These are phyloP conservation scores for Flaveria bidentis DNA, from an alignment of 129 eudicot species.

Conservation along the genomic window DNA sequence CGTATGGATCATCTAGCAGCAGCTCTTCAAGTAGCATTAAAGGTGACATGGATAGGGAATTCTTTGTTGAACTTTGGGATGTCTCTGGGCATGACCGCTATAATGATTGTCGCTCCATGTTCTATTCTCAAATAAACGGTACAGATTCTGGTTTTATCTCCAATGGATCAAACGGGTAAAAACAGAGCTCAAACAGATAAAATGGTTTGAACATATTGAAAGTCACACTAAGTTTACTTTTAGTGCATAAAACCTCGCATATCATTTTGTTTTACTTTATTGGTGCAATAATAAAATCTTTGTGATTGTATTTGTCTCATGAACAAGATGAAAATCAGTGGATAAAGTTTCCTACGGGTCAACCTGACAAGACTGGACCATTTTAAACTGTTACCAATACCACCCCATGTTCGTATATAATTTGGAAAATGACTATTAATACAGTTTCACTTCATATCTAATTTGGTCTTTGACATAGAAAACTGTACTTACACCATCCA, in stretches of 20 bases:
- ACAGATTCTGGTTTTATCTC: neutral
- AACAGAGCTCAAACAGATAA: neutral
- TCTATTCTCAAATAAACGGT: conserved; percentile 91
- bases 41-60: conserved; percentile 71
- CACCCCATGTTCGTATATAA: neutral
- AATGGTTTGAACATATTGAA: neutral
- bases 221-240: neutral
- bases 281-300: neutral
- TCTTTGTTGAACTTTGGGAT: conserved; percentile 92
- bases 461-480: neutral
- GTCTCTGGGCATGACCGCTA: conserved; percentile 87
- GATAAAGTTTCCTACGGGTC: neutral
- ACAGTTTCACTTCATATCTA: neutral
- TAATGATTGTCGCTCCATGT: conserved; percentile 81
- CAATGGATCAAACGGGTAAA: neutral
- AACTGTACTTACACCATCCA: neutral
- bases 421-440: neutral
- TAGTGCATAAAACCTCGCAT: neutral
- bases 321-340: neutral
- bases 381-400: neutral
- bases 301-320: neutral
- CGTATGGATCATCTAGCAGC: conserved; percentile 65
- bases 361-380: neutral
- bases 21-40: conserved; percentile 64
- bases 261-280: neutral